Base-by-base conservation (phyloP, 2,329 filamentous ascomycete species). In the Trichoderma asperellum region DNA sequence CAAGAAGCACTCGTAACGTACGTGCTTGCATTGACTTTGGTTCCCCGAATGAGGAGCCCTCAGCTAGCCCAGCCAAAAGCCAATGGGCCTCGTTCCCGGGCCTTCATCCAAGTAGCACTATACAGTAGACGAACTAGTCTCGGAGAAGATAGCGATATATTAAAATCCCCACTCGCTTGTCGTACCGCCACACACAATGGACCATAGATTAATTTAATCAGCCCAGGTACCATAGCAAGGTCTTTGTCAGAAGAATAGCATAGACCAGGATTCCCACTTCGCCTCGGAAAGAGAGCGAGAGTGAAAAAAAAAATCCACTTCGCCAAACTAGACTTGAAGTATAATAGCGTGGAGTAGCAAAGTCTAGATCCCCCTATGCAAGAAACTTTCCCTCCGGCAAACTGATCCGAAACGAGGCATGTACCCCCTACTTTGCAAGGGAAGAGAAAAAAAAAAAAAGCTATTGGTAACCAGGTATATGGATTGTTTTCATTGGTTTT, bases 341-440 rank as follows among this genome's bases (percentile, higher is more conserved):
- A 32, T 8, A 8, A 32, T 32, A 66, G 62, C 37, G 37, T 37
- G n/a, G 43, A 49, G 43, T 14, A 27, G 16, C 40, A 32, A 58
- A 58, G 47, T 66, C 63, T 56, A 66, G 63, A 66, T 66, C 63
- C 53, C 40, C 52, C 37, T 47, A 66, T 66, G 63, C 63, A 66
- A 43, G 63, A 66, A 58, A 66, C 53, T 29, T 57, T n/a, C 14
- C 3, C 35, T 27, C 60, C 63, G 53, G 63, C 37, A 49, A 47
- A 37, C 5, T 29, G 52, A 58, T 58, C 63, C 63, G 63, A 66
- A 66, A 58, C 63, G 53, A 66, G 27, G 47, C 24, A 18, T 18
- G 24, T 34, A n/a, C 61, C 32, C 34, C 61, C 49, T 49, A 21
- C 47, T 49, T 49, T 24, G 6, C 24, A 40, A 40, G 18, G 60